Base-by-base conservation (phyloP, 345 rosid species). In the Eucalyptus cladocalyx region DNA sequence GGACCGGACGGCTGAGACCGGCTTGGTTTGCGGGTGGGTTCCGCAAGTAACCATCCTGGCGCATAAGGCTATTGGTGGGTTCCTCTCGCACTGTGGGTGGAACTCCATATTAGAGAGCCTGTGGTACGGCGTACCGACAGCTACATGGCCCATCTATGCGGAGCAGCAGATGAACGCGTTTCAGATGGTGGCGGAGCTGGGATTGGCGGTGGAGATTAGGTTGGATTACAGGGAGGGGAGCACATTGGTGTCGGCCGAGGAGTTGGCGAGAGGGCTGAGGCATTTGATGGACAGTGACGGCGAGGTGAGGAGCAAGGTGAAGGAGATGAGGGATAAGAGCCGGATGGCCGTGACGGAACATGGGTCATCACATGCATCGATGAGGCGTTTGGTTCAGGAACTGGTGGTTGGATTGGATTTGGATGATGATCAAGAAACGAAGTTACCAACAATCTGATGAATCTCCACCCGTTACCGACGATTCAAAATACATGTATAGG, bases 111-210 rank as follows among this genome's bases (percentile, higher is more conserved):
- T 90, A 28, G 90, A 90, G 92, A 90, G 93, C 54, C 16, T 88
- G 17, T 90, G 93, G 91, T 48, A 24, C 7, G 89, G 90, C 2
- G 88, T 86, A 14, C 88, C 90, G 19, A 83, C 86, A 1, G 90
- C 90, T 34, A 89, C 90, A 6, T 87, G 91, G 91, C 91, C 91
- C 9, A 9, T 91, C 49, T 87, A 88, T 17, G 65, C 91, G 5
- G 93, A 91, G 88, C 91, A 91, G 80, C 90, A 91, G 54, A 54
- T 91, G 88, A 90, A 90, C 21, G 92, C 90, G 43, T 88, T 91
- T 45, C 54, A 80, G 54, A 42, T 91, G 88, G 90, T 90, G 86
- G 49, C 7, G 58, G 91, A 90, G 37, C 45, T 90, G 54, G 69
- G 90, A 49, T 42, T 90, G 21, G 91, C 90, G 7, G 90, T 87